A percentile compares a stretch with the other conserved stretches of the same genome.
phyloP scores from a whole-genome alignment of 73 alveolate species.

The Stentor roeselii region DNA sequence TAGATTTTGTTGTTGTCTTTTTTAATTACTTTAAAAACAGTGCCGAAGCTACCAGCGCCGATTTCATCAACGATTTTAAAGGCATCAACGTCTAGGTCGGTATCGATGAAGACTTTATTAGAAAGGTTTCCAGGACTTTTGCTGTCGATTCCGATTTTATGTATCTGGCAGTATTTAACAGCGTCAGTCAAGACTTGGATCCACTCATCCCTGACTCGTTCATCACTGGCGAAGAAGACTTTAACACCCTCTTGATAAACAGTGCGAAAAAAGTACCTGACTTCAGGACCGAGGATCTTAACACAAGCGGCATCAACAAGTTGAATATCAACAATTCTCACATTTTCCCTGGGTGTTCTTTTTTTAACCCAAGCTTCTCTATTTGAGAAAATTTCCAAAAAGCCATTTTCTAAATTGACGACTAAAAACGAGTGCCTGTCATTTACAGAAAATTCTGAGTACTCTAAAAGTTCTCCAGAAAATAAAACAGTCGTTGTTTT shows the following conservation, averaged over 20 bases:
- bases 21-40: slow-evolving; percentile 30
- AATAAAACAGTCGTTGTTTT: neutral
- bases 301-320: neutral
- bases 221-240: neutral
- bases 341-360: neutral
- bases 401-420: slow-evolving; percentile 1
- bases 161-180: slow-evolving; percentile 2
- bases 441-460: neutral
- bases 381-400: neutral
- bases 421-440: neutral
- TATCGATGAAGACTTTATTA: neutral
- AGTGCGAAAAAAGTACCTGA: neutral
- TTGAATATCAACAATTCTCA: neutral
- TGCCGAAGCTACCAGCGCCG: slow-evolving; percentile 37
- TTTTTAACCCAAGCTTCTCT: neutral
- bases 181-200: neutral
- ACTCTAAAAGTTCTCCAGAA: neutral
- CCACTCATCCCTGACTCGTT: neutral
- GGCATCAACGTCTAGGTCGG: neutral
- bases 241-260: neutral
- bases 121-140: neutral
- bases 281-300: neutral
- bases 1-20: slow-evolving; percentile 28
- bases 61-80: slow-evolving; percentile 27
- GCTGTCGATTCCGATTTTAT: slow-evolving; percentile 11